A percentile compares a stretch with the other conserved stretches of the same genome.
phyloP scores from a whole-genome alignment of 1,284 basidiomycete species.

The Moniliophthora roreri region DNA sequence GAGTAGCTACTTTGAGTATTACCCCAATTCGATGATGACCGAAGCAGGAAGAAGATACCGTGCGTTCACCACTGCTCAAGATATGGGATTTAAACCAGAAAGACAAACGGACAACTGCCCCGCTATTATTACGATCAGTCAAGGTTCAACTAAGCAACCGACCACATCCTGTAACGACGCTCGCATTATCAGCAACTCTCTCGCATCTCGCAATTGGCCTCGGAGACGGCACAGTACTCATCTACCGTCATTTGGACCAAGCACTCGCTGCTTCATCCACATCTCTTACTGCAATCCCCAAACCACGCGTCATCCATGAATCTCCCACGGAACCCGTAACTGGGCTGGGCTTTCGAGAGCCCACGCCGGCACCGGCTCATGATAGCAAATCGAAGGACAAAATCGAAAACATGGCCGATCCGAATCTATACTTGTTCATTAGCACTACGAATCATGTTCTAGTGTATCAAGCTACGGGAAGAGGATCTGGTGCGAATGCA shows the following conservation, averaged over 20 bases:
- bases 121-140: conserved; percentile 72
- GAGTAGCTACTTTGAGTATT: conserved; percentile 29
- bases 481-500: conserved; percentile 68
- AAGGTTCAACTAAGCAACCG: conserved; percentile 78
- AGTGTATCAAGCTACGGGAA: conserved; percentile 75
- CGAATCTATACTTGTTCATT: conserved; percentile 75
- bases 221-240: conserved; percentile 91
- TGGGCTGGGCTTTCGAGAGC: conserved; percentile 84
- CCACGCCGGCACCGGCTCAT: conserved; percentile 24
- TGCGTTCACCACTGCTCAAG: conserved; percentile 79
- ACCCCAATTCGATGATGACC: conserved; percentile 15
- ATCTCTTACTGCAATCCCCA: conserved; percentile 74
- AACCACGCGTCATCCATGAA: conserved; percentile 79
- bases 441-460: conserved; percentile 85
- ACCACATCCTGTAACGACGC: conserved; percentile 83
- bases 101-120: conserved; percentile 72
- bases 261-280: conserved; percentile 67
- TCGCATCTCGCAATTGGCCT: conserved; percentile 89
- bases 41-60: conserved; percentile 73
- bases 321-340: conserved; percentile 86
- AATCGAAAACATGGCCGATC: conserved; percentile 36
- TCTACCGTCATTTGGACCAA: conserved; percentile 90
- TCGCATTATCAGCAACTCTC: conserved; percentile 80
- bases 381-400: not conserved
- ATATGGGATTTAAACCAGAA: conserved; percentile 84